These are phyloP conservation scores for Colletotrichum siamense DNA, from an alignment of 2,329 filamentous ascomycete species.

Conservation along the genomic window DNA sequence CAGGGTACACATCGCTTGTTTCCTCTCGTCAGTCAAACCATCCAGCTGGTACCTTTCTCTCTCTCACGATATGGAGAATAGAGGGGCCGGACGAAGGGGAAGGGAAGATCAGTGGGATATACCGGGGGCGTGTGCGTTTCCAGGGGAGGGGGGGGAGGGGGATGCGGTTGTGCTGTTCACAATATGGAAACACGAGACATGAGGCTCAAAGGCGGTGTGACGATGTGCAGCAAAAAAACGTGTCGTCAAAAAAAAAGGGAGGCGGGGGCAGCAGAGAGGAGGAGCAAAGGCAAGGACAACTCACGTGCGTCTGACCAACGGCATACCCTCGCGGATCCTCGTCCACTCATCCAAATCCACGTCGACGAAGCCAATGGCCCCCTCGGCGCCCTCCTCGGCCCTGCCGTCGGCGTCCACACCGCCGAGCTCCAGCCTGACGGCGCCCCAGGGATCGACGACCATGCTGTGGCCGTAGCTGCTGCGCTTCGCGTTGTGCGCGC, in stretches of 20 bases:
- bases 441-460: slow-evolving; percentile 87
- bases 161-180: background rate
- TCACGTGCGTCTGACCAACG: slow-evolving; percentile 56
- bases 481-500: slow-evolving; percentile 75
- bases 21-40: slow-evolving; percentile 12
- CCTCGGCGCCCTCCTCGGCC: slow-evolving; percentile 43
- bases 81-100: background rate
- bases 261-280: background rate
- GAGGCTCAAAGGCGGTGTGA: background rate
- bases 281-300: slow-evolving; percentile 29
- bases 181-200: background rate
- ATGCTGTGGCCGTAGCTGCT: slow-evolving; percentile 86
- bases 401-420: slow-evolving; percentile 50
- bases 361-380: slow-evolving; percentile 60
- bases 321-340: slow-evolving; percentile 57
- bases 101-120: background rate
- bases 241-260: background rate
- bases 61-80: background rate
- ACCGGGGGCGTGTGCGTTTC: background rate
- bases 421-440: slow-evolving; percentile 69
- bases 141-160: background rate
- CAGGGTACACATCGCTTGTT: slow-evolving; percentile 24
- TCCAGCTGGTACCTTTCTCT: background rate
- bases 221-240: background rate
- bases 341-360: slow-evolving; percentile 55